These are phyloP conservation scores for Lachnellula hyalina DNA, from an alignment of 2,329 filamentous ascomycete species.

Conservation along the genomic window DNA sequence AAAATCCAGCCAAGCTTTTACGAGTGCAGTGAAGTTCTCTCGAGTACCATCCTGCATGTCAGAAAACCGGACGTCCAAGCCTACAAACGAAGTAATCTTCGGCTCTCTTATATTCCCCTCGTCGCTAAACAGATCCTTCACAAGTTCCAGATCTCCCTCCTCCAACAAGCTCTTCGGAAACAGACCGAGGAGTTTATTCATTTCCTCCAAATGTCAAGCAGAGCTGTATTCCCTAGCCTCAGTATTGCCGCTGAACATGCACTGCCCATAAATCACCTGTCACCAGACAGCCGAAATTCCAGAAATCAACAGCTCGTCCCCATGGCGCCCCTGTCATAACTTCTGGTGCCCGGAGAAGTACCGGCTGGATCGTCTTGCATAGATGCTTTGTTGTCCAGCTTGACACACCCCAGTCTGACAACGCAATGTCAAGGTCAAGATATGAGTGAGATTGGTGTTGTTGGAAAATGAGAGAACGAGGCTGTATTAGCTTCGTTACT, in stretches of 20 bases:
- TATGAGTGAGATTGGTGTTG: no score
- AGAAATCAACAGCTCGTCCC: slow-evolving; percentile 18
- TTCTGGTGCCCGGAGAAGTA: slow-evolving; percentile 25
- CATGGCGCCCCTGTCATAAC: slow-evolving; percentile 23
- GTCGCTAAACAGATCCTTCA: slow-evolving; percentile 2
- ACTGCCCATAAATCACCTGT: slow-evolving; percentile 12
- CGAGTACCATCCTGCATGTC: background rate
- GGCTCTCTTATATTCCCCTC: slow-evolving; percentile 6
- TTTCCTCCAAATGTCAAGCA: slow-evolving; percentile 16
- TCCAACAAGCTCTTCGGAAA: slow-evolving; percentile 6
- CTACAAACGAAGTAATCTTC: background rate
- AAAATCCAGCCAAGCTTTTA: background rate
- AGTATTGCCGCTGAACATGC: slow-evolving; percentile 17
- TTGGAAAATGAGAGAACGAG: no score
- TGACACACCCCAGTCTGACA: slow-evolving; percentile 24
- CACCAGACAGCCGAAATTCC: slow-evolving; percentile 24
- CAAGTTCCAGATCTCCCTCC: background rate
- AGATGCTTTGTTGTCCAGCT: slow-evolving; percentile 19
- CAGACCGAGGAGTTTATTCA: slow-evolving; percentile 17
- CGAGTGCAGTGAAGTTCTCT: background rate
- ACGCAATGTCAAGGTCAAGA: slow-evolving; percentile 16
- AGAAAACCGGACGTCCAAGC: background rate
- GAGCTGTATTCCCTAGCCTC: slow-evolving; percentile 9
- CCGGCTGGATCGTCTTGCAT: slow-evolving; percentile 20
- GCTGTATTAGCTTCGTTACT: no score